Evolutionary conservation across 371 early-diverging fungal genomes (phyloP).

Genomic region (Actinomortierella ambigua): DNA sequence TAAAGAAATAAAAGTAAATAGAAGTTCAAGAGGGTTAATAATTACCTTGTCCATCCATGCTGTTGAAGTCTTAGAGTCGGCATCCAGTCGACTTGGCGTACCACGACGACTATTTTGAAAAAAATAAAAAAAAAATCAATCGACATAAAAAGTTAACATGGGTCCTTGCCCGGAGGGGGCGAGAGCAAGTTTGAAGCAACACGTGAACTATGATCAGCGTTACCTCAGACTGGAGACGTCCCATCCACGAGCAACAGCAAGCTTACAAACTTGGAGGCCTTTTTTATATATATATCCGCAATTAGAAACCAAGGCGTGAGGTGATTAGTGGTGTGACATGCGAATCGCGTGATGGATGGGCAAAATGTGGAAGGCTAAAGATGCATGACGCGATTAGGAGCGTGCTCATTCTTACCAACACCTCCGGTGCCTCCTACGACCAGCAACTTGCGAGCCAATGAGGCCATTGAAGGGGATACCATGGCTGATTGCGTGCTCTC

Average conservation of each 20-base stretch:
- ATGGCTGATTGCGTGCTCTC: constrained; percentile 2
- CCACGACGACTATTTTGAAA: constrained; percentile 54
- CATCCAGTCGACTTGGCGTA: constrained; percentile 19
- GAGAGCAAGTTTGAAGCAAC: too few species aligned
- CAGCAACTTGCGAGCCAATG: constrained; percentile 56
- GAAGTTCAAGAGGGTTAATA: not conserved
- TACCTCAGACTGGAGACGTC: constrained; percentile 79
- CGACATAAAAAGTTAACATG: too few species aligned
- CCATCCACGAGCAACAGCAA: constrained; percentile 72
- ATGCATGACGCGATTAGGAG: too few species aligned
- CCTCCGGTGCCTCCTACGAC: constrained; percentile 81
- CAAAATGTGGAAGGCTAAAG: too few species aligned
- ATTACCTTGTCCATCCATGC: constrained; percentile 53
- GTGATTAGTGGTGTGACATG: too few species aligned
- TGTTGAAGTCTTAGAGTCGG: too few species aligned
- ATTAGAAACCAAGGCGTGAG: not conserved
- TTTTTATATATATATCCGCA: too few species aligned
- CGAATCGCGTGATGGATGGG: too few species aligned
- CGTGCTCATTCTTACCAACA: constrained; percentile 53
- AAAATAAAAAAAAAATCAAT: too few species aligned
- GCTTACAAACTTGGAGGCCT: constrained; percentile 67
- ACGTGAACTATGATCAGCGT: too few species aligned
- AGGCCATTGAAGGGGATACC: constrained; percentile 35
- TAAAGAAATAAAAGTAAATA: not conserved
- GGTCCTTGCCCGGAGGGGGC: too few species aligned